Conservation (phyloP, 2,329 filamentous ascomycete genomes). For the Shiraia bambusicola region DNA sequence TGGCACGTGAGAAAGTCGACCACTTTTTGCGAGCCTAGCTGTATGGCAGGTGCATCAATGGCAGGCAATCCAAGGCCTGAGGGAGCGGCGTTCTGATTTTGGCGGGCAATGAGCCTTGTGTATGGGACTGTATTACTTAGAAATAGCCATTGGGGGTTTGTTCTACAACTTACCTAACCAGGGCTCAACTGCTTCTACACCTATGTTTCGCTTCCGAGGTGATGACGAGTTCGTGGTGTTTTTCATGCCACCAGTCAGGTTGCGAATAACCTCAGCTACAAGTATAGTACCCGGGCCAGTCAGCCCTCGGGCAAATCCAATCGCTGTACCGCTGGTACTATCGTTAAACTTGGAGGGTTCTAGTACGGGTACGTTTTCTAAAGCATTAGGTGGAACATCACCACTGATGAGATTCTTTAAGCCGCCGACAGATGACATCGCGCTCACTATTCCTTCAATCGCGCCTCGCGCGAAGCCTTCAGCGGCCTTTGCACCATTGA, state of each 20-base stretch:
- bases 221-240: slow-evolving; percentile 1
- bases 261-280: slow-evolving; percentile 20
- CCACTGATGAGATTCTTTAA: slow-evolving; percentile 29
- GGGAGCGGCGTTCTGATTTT: slow-evolving; percentile 1
- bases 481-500: slow-evolving; percentile 22
- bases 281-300: slow-evolving; percentile 30
- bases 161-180: slow-evolving; percentile 9
- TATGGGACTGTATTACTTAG: slow-evolving; percentile 15
- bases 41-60: slow-evolving; percentile 22
- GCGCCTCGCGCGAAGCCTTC: slow-evolving; percentile 32
- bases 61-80: slow-evolving; percentile 7
- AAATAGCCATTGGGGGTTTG: neutral
- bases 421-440: slow-evolving; percentile 28
- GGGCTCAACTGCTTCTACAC: no score
- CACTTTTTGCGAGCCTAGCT: slow-evolving; percentile 17
- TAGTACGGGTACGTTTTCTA: slow-evolving; percentile 24
- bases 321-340: slow-evolving; percentile 26
- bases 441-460: slow-evolving; percentile 28
- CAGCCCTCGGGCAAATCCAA: slow-evolving; percentile 29
- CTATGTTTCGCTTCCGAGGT: slow-evolving; percentile 4
- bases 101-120: slow-evolving; percentile 12
- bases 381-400: slow-evolving; percentile 19
- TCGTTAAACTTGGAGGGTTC: slow-evolving; percentile 25
- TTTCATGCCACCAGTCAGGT: slow-evolving; percentile 11
- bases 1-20: slow-evolving; percentile 27